phyloP scores from a whole-genome alignment of 176 grass and related monocot genomes.

The Aechmea fasciata region DNA sequence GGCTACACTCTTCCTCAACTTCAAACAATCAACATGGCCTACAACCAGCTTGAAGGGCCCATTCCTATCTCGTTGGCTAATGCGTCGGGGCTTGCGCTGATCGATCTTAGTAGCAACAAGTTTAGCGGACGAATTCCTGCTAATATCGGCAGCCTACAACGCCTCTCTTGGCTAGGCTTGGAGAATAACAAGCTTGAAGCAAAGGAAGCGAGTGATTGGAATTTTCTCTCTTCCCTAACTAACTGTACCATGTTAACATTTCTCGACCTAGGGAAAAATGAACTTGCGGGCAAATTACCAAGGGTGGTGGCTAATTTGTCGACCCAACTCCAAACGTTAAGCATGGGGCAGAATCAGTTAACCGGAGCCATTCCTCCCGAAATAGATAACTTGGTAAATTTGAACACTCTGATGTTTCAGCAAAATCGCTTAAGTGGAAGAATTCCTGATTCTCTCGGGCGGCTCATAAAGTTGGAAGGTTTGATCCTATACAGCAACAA shows the following conservation, averaged over 20 bases:
- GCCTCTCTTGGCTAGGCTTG: neutral
- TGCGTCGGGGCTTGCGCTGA: neutral
- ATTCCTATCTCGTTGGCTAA: constrained; percentile 23
- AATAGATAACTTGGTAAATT: constrained; percentile 10
- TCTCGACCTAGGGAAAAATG: neutral
- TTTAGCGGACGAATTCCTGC: constrained; percentile 22
- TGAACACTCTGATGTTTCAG: neutral
- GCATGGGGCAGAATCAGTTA: constrained; percentile 4
- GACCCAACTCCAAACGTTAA: neutral
- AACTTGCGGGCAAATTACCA: constrained; percentile 14
- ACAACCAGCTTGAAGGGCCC: constrained; percentile 13
- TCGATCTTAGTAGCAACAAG: constrained; percentile 13
- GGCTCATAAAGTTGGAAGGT: constrained; percentile 8
- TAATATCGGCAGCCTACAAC: constrained; percentile 3
- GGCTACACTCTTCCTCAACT: constrained; percentile 24
- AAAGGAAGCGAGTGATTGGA: constrained; percentile 8
- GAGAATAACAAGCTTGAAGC: constrained; percentile 9
- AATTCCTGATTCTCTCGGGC: constrained; percentile 21
- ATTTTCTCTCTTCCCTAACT: constrained; percentile 15
- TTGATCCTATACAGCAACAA: constrained; percentile 21
- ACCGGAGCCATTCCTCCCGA: constrained; percentile 12
- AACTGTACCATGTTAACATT: constrained; percentile 7
- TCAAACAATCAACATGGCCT: neutral
- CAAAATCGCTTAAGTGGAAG: constrained; percentile 19
- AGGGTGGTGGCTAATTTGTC: constrained; percentile 16